A percentile compares a stretch with the other conserved stretches of the same genome.
These are phyloP conservation scores for Stachybotrys chlorohalonatus DNA, from an alignment of 2,329 filamentous ascomycete species.

Conservation along the genomic window DNA sequence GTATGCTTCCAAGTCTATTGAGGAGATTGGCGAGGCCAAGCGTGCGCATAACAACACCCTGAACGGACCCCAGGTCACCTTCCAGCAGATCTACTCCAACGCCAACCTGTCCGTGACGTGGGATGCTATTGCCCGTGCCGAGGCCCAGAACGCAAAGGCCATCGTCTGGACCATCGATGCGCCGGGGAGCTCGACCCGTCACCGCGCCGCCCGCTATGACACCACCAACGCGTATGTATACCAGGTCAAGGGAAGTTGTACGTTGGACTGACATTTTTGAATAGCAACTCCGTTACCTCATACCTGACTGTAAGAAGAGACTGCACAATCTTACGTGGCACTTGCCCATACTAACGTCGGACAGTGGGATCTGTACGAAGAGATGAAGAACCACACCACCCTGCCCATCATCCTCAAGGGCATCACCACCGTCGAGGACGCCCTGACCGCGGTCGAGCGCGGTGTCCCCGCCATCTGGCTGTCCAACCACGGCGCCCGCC, in stretches of 20 bases:
- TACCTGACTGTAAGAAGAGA: constrained; percentile 8
- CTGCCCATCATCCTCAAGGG: constrained; percentile 29
- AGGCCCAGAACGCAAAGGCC: constrained; percentile 23
- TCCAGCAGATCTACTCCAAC: constrained; percentile 25
- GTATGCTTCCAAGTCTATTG: constrained; percentile 23
- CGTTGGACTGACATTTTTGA: constrained; percentile 1
- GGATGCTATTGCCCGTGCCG: constrained; percentile 21
- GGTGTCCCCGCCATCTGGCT: constrained; percentile 27
- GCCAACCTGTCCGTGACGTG: constrained; percentile 22
- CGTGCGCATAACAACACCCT: constrained; percentile 14
- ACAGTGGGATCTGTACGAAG: constrained; percentile 15
- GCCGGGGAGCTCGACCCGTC: constrained; percentile 11
- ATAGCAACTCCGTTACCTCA: constrained; percentile 12
- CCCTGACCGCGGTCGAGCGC: constrained; percentile 19
- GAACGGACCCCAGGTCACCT: constrained; percentile 18
- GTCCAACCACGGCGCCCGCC: constrained; percentile 32
- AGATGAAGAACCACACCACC: constrained; percentile 20
- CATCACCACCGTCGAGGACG: constrained; percentile 27
- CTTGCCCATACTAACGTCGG: neutral
- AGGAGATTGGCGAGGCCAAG: constrained; percentile 21
- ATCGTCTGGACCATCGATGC: constrained; percentile 28
- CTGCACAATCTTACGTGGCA: neutral
- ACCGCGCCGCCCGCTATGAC: constrained; percentile 15
- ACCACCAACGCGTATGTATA: constrained; percentile 12
- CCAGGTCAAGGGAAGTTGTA: too few species aligned